phyloP scores from a whole-genome alignment of 495 filamentous ascomycete genomes.

The Symbiotaphrina buchneri region DNA sequence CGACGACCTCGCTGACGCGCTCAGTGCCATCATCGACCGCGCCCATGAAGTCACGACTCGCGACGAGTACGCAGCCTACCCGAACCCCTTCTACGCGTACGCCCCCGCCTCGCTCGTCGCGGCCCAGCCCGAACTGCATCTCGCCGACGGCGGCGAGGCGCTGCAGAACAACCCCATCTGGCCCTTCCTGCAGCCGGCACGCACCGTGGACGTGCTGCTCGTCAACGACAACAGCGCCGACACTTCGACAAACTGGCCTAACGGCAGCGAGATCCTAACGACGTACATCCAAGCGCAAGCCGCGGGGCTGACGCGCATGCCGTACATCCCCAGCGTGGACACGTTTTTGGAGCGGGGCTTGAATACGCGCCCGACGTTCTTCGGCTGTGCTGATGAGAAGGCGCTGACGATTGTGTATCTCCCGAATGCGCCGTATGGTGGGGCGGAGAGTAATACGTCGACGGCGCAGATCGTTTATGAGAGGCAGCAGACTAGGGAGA shows the following conservation, averaged over 20 bases:
- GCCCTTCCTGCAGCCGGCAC: constrained; percentile 60
- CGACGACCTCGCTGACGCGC: constrained; percentile 18
- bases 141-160: constrained; percentile 79
- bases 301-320: constrained; percentile 8
- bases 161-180: constrained; percentile 72
- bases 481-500: constrained; percentile 32
- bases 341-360: constrained; percentile 76
- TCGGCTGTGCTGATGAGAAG: constrained; percentile 64
- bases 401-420: constrained; percentile 71
- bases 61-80: constrained; percentile 64
- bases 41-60: constrained; percentile 9
- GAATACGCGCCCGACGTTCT: constrained; percentile 76
- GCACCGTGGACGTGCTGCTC: constrained; percentile 77
- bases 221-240: constrained; percentile 77
- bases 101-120: constrained; percentile 36
- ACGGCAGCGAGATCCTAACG: constrained; percentile 63
- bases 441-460: too few species aligned
- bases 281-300: constrained; percentile 54
- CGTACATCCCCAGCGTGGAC: constrained; percentile 17
- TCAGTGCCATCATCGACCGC: constrained; percentile 27
- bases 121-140: constrained; percentile 30
- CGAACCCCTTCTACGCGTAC: constrained; percentile 66
- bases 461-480: constrained; percentile 55
- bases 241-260: constrained; percentile 56
- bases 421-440: constrained; percentile 73